These are phyloP conservation scores for Metarhizium rileyi DNA, from an alignment of 2,329 filamentous ascomycete genomes.

Conservation along the genomic window DNA sequence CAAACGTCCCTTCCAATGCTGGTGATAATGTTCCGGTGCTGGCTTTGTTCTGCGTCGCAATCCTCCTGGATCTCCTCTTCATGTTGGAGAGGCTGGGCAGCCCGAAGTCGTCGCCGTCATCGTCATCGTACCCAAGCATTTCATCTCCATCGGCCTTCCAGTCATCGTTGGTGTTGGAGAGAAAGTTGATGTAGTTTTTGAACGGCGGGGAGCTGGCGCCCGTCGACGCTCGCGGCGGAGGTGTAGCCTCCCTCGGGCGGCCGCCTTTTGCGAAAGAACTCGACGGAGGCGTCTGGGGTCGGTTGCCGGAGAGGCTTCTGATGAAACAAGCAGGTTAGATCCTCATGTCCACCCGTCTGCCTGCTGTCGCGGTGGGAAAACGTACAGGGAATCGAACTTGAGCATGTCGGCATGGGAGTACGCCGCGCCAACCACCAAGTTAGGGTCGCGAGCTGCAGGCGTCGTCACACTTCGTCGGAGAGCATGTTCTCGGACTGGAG, in stretches of 20 bases:
- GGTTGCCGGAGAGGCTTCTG: conserved; percentile 51
- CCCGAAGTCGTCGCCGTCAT: conserved; percentile 91
- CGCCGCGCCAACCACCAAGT: conserved; percentile 79
- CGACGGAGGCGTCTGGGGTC: conserved; percentile 69
- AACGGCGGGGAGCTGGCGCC: conserved; percentile 53
- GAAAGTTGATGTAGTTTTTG: conserved; percentile 69
- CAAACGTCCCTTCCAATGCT: conserved; percentile 26
- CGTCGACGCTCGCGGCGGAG: conserved; percentile 42
- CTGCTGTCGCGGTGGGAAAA: conserved; percentile 5
- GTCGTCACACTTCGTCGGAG: conserved; percentile 38
- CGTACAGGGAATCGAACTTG: conserved; percentile 73
- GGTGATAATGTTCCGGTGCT: conserved; percentile 25
- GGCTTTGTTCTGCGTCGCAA: conserved; percentile 32
- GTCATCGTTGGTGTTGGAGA: conserved; percentile 72
- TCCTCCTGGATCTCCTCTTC: conserved; percentile 58
- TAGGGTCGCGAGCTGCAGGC: conserved; percentile 44
- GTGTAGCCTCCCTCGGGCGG: conserved; percentile 41
- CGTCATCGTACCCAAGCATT: conserved; percentile 70
- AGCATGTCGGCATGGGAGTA: conserved; percentile 96
- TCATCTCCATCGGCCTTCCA: conserved; percentile 73
- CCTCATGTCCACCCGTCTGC: not conserved
- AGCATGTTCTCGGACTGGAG: conserved; percentile 42
- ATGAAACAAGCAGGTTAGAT: conserved; percentile 1
- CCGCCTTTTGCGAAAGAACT: conserved; percentile 42
- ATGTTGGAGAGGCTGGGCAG: conserved; percentile 87